Conservation (phyloP, 495 filamentous ascomycete genomes). For the Friedmanniomyces endolithicus region DNA sequence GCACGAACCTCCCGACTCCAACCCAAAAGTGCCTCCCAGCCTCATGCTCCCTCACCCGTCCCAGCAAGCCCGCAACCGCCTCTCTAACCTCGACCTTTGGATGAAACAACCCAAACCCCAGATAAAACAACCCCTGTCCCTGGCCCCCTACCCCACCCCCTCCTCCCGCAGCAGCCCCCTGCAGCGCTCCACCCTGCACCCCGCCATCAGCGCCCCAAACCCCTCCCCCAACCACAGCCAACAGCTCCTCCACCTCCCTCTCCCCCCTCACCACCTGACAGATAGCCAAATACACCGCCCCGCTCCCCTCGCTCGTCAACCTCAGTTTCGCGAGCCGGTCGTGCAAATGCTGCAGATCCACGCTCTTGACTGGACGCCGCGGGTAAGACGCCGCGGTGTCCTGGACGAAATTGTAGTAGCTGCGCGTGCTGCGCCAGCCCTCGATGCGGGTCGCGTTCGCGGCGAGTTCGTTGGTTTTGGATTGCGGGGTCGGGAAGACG, state of each 20-base stretch:
- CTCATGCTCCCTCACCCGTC: slow-evolving; percentile 71
- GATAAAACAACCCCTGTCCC: slow-evolving; percentile 64
- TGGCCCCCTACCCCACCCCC: neutral
- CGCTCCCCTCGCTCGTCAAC: slow-evolving; percentile 51
- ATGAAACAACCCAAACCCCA: slow-evolving; percentile 90
- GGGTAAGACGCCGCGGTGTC: slow-evolving; percentile 54
- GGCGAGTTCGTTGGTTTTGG: slow-evolving; percentile 72
- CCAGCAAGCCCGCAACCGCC: slow-evolving; percentile 65
- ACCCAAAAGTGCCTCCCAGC: slow-evolving; percentile 91
- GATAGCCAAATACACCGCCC: slow-evolving; percentile 71
- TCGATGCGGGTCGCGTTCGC: slow-evolving; percentile 87
- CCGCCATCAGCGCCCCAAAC: neutral
- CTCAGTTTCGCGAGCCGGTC: slow-evolving; percentile 73
- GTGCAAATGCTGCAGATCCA: slow-evolving; percentile 85
- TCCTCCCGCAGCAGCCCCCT: neutral
- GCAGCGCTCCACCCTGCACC: neutral
- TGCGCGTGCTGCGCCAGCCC: slow-evolving; percentile 87
- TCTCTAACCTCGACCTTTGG: slow-evolving; percentile 65
- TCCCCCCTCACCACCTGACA: slow-evolving; percentile 55
- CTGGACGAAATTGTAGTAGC: slow-evolving; percentile 90
- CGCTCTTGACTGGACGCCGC: slow-evolving; percentile 60
- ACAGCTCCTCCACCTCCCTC: slow-evolving; percentile 16
- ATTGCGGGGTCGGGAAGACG: slow-evolving; percentile 75
- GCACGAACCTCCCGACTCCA: slow-evolving; percentile 62
- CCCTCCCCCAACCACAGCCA: slow-evolving; percentile 9